A percentile compares a stretch with the other conserved stretches of the same genome.
phyloP scores from a whole-genome alignment of 164 flowering plant species.

The Cinnamomum chago region DNA sequence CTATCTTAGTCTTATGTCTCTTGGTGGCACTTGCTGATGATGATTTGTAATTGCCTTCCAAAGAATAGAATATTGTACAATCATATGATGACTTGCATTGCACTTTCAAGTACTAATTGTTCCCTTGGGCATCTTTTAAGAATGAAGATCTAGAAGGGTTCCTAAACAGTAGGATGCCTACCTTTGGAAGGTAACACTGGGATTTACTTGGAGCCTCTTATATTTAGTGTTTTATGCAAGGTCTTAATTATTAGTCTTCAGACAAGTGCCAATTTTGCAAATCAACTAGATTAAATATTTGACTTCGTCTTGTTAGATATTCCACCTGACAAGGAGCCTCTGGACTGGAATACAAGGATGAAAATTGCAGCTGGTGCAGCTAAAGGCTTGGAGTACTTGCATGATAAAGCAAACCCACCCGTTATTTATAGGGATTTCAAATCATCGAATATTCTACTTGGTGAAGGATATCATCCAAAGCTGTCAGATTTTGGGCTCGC shows the following conservation, averaged over 20 bases:
- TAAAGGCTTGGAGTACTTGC: slow-evolving; percentile 88
- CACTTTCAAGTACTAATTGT: too few species aligned
- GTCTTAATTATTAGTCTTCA: neutral
- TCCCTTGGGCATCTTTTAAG: too few species aligned
- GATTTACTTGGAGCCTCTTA: too few species aligned
- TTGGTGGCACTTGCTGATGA: too few species aligned
- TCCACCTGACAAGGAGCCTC: slow-evolving; percentile 67
- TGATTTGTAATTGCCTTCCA: too few species aligned
- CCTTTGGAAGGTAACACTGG: too few species aligned
- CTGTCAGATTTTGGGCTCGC: slow-evolving; percentile 96
- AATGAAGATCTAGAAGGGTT: too few species aligned
- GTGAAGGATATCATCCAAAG: slow-evolving; percentile 79
- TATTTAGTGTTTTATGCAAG: too few species aligned
- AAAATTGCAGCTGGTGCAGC: slow-evolving; percentile 98
- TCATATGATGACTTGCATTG: too few species aligned
- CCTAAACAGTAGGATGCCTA: too few species aligned
- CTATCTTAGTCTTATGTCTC: too few species aligned
- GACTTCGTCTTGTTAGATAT: slow-evolving; percentile 45
- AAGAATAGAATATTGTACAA: too few species aligned
- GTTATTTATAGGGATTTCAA: slow-evolving; percentile 91
- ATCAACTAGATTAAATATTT: neutral
- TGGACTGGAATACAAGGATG: slow-evolving; percentile 96
- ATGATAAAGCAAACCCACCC: slow-evolving; percentile 92
- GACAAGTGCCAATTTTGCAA: neutral
- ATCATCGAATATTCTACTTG: slow-evolving; percentile 91